A percentile compares a stretch with the other conserved stretches of the same genome.
phyloP scores from a whole-genome alignment of 1,139 yeast genomes.

The Barnettozyma hawaiiensis region DNA sequence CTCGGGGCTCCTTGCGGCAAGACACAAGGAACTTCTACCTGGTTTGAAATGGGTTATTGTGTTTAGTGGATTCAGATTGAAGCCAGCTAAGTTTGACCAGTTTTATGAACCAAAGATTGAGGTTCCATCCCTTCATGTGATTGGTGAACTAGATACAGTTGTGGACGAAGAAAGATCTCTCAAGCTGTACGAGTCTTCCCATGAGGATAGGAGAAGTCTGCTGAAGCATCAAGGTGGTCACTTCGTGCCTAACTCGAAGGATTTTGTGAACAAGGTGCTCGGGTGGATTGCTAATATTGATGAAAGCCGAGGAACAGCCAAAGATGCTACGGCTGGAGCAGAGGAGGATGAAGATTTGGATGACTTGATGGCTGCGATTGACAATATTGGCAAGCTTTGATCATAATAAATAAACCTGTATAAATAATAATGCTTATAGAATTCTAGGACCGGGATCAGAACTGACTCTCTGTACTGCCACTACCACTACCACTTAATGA shows the following conservation, averaged over 20 bases:
- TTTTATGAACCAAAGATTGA: slow-evolving; percentile 42
- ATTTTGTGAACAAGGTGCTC: slow-evolving; percentile 50
- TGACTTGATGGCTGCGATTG: slow-evolving; percentile 38
- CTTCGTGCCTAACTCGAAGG: slow-evolving; percentile 71
- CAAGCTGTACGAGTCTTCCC: slow-evolving; percentile 50
- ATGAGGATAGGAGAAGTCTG: slow-evolving; percentile 39
- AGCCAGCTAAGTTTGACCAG: slow-evolving; percentile 45
- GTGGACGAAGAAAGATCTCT: slow-evolving; percentile 70
- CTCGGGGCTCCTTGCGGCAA: slow-evolving; percentile 51
- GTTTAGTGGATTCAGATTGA: slow-evolving; percentile 72
- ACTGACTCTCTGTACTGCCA: slow-evolving; percentile 39
- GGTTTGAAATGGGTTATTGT: slow-evolving; percentile 64
- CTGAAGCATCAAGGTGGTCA: slow-evolving; percentile 83
- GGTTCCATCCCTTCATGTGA: slow-evolving; percentile 65
- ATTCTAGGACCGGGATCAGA: not conserved
- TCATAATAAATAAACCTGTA: not conserved
- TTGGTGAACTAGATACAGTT: slow-evolving; percentile 86
- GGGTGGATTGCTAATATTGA: slow-evolving; percentile 42
- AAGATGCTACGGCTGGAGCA: too few species aligned
- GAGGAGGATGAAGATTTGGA: slow-evolving; percentile 21
- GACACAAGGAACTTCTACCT: slow-evolving; percentile 33
- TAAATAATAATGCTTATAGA: too few species aligned
- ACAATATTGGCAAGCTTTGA: slow-evolving; percentile 33
- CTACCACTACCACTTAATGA: slow-evolving; percentile 42
- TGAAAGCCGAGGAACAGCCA: slow-evolving; percentile 10